A percentile compares a stretch with the other conserved stretches of the same genome.
These are phyloP conservation scores for Xerophyta viscosa DNA, from an alignment of 106 monocot genomes.

Conservation along the genomic window DNA sequence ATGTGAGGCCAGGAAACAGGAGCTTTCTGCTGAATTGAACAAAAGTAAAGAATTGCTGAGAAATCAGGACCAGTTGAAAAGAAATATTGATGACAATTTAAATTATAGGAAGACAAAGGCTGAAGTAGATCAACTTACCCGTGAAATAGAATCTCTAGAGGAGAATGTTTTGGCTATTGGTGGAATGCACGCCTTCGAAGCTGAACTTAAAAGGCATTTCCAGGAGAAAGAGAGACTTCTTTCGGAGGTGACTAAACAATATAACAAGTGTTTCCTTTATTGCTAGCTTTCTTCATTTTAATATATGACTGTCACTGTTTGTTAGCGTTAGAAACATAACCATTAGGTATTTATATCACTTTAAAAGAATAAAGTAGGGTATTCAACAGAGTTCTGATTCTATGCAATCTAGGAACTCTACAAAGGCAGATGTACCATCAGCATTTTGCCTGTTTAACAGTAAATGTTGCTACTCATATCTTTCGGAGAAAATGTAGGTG, in stretches of 20 bases:
- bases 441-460: no score
- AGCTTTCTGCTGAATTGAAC: slow-evolving; percentile 52
- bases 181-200: slow-evolving; percentile 52
- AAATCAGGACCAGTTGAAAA: slow-evolving; percentile 81
- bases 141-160: slow-evolving; percentile 70
- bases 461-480: no score
- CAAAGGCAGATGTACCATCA: no score
- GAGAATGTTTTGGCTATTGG: slow-evolving; percentile 57
- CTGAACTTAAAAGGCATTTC: slow-evolving; percentile 65
- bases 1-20: slow-evolving; percentile 58
- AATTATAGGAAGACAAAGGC: slow-evolving; percentile 89
- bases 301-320: no score
- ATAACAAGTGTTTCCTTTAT: background rate
- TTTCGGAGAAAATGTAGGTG: no score
- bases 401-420: no score
- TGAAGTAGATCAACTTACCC: slow-evolving; percentile 74
- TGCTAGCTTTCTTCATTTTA: no score
- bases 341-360: no score
- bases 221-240: slow-evolving; percentile 93
- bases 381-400: no score
- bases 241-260: slow-evolving; percentile 58
- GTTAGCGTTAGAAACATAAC: no score
- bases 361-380: no score
- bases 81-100: slow-evolving; percentile 96
- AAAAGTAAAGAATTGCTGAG: slow-evolving; percentile 70